phyloP scores from a whole-genome alignment of 2,329 filamentous ascomycete genomes.

The Pestalotiopsis sp. region DNA sequence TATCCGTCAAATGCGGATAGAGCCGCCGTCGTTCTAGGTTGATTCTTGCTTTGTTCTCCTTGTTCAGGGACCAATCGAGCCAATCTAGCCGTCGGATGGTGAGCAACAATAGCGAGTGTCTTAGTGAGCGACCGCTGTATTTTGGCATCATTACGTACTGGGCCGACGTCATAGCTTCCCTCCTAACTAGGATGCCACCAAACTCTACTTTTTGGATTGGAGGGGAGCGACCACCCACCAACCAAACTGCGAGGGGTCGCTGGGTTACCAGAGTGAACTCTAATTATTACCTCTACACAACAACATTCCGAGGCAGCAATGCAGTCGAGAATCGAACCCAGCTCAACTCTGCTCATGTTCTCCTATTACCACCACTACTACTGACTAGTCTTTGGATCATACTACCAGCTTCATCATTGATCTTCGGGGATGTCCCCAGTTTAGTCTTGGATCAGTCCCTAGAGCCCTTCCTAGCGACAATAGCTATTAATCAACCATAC shows the following conservation, averaged over 20 bases:
- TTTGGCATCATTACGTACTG: neutral
- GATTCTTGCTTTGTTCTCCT: neutral
- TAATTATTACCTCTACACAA: neutral
- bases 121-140: neutral
- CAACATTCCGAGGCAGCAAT: neutral
- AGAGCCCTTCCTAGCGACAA: neutral
- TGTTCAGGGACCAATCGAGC: neutral
- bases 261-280: neutral
- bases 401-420: neutral
- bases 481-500: neutral
- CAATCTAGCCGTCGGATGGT: neutral
- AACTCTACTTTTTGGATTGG: neutral
- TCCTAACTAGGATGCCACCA: neutral
- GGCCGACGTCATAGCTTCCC: conserved; percentile 3
- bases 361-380: neutral
- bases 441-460: neutral
- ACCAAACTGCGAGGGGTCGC: neutral
- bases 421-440: neutral
- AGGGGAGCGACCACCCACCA: neutral
- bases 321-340: neutral
- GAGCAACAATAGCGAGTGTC: neutral
- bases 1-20: neutral
- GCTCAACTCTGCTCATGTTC: neutral
- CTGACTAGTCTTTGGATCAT: neutral
- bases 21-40: neutral